phyloP scores from a whole-genome alignment of 164 flowering plant genomes.

The Magnolia changhungtana region DNA sequence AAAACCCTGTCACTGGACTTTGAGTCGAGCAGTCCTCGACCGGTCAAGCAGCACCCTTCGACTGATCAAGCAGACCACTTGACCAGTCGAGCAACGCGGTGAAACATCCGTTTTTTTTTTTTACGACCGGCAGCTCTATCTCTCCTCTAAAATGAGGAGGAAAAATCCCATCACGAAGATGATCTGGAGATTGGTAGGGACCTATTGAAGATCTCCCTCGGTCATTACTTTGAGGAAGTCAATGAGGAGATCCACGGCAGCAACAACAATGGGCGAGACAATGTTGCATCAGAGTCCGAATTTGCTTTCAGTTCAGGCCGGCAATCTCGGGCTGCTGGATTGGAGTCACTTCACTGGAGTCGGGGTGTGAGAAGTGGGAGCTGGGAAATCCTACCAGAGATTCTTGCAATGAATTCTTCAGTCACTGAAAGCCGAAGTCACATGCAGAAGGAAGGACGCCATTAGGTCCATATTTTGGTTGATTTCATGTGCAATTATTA shows the following conservation, averaged over 20 bases:
- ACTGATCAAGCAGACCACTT: too few species aligned
- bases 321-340: constrained; percentile 37
- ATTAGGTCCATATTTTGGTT: not conserved
- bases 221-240: constrained; percentile 63
- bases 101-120: too few species aligned
- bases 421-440: constrained; percentile 41
- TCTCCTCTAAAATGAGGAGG: too few species aligned
- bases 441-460: constrained; percentile 13
- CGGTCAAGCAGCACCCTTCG: too few species aligned
- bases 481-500: not conserved
- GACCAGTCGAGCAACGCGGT: too few species aligned
- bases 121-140: too few species aligned
- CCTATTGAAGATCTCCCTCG: constrained; percentile 73
- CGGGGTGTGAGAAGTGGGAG: constrained; percentile 68
- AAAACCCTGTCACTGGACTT: too few species aligned
- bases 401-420: constrained; percentile 28
- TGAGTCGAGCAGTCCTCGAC: too few species aligned
- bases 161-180: constrained; percentile 33
- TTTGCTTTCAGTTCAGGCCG: constrained; percentile 46
- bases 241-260: constrained; percentile 68
- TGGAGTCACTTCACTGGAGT: constrained; percentile 56
- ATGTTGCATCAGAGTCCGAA: constrained; percentile 49
- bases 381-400: constrained; percentile 70
- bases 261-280: constrained; percentile 60
- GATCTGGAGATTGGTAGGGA: constrained; percentile 86